phyloP scores from a whole-genome alignment of 1,139 yeast genomes.

The Zygoascus sp. region DNA sequence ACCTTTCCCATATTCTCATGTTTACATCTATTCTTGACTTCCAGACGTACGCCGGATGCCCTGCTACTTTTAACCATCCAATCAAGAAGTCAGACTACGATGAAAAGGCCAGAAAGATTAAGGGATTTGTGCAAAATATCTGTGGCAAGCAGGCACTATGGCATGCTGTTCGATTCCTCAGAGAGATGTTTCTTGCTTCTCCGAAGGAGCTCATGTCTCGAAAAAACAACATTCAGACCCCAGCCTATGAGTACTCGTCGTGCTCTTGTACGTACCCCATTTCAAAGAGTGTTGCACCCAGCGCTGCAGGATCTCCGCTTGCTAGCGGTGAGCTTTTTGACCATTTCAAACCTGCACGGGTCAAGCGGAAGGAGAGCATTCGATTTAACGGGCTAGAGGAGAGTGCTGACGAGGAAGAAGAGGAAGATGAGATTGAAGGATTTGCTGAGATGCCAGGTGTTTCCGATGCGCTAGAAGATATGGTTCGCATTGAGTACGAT shows the following conservation, averaged over 20 bases:
- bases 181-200: conserved; percentile 27
- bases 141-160: conserved; percentile 26
- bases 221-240: conserved; percentile 12
- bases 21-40: conserved; percentile 72
- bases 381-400: conserved; percentile 8
- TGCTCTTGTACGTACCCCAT: conserved; percentile 20
- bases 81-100: conserved; percentile 56
- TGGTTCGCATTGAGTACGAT: conserved; percentile 36
- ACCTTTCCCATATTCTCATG: conserved; percentile 64
- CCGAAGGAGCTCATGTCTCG: conserved; percentile 16
- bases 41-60: conserved; percentile 76
- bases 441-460: conserved; percentile 9
- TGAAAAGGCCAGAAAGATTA: conserved; percentile 35
- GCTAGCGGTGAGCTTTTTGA: conserved; percentile 6
- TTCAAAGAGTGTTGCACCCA: conserved; percentile 19
- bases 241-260: conserved; percentile 16
- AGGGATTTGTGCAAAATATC: conserved; percentile 16
- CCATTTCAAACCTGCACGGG: conserved; percentile 25
- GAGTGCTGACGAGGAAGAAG: conserved; percentile 8
- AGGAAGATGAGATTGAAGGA: not conserved
- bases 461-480: conserved; percentile 15
- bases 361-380: not conserved
- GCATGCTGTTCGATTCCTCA: conserved; percentile 29
- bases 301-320: conserved; percentile 19
- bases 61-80: conserved; percentile 72